Conservation (phyloP, 2,329 filamentous ascomycete species). For the Arachnopeziza araneosa region DNA sequence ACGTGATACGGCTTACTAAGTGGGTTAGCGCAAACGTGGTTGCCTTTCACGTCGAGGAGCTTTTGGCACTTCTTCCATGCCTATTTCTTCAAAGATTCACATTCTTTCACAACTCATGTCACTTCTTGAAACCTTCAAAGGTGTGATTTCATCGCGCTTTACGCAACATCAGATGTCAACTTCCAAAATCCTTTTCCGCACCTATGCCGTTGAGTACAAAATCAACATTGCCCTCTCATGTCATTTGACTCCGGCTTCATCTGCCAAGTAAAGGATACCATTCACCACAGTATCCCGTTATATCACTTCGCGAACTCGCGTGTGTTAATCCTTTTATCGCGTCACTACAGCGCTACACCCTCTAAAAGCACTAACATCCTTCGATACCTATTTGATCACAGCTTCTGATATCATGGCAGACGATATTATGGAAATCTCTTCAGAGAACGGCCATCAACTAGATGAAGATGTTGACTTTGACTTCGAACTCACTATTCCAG, state of each 20-base stretch:
- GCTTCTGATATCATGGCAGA: slow-evolving; percentile 30
- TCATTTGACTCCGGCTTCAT: no score
- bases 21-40: no score
- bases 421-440: slow-evolving; percentile 50
- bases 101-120: neutral
- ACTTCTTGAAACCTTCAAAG: neutral
- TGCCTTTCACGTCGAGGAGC: no score
- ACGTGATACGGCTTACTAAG: neutral
- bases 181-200: neutral
- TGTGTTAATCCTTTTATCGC: neutral
- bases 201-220: neutral
- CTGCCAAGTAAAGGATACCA: no score
- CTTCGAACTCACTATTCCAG: slow-evolving; percentile 44
- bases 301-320: no score
- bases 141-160: neutral
- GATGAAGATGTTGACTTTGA: slow-evolving; percentile 45
- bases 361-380: neutral
- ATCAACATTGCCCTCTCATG: neutral
- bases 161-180: neutral
- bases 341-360: neutral
- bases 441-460: slow-evolving; percentile 35
- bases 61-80: no score
- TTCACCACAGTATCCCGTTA: no score
- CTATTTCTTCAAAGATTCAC: neutral
- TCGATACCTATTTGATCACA: neutral